Percentiles rank a stretch among this genome's conserved stretches.
phyloP scores from a whole-genome alignment of 2,329 filamentous ascomycete species.

The Ophiostoma quercus region DNA sequence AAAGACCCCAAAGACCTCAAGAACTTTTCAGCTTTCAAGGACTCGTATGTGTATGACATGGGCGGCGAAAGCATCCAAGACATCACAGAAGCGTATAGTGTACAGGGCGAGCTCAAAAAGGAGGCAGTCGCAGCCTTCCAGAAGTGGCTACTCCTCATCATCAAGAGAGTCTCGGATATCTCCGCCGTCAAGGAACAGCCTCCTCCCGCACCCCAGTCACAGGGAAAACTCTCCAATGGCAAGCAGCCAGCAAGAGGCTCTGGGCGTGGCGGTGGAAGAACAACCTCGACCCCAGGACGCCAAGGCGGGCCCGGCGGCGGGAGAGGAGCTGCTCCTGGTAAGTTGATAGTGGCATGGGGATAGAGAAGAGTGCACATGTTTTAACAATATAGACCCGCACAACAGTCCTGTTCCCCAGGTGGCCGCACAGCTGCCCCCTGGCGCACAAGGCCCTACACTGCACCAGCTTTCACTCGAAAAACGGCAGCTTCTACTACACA shows the following conservation, averaged over 20 bases:
- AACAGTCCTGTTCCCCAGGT: background rate
- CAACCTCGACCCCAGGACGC: background rate
- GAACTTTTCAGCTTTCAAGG: background rate
- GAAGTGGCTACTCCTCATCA: conserved; percentile 70
- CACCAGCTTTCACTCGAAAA: conserved; percentile 46
- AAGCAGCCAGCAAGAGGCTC: conserved; percentile 5
- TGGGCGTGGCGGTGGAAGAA: background rate
- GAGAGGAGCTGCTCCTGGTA: conserved; percentile 12
- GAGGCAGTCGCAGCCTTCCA: conserved; percentile 67
- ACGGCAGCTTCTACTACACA: conserved; percentile 63
- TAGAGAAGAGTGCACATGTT: background rate
- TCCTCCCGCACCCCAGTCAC: conserved; percentile 30
- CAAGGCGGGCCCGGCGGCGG: background rate
- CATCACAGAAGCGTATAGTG: conserved; percentile 53
- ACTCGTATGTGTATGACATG: background rate
- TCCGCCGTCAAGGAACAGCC: conserved; percentile 46
- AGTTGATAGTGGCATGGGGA: background rate
- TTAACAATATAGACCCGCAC: background rate
- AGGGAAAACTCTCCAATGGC: conserved; percentile 11
- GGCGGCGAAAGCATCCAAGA: background rate
- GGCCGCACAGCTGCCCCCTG: background rate
- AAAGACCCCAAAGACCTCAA: background rate
- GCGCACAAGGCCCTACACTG: background rate
- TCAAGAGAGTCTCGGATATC: conserved; percentile 66
- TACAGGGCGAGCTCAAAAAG: conserved; percentile 58